phyloP scores from a whole-genome alignment of 306 rosid genomes.

The Cucumis sativus region DNA sequence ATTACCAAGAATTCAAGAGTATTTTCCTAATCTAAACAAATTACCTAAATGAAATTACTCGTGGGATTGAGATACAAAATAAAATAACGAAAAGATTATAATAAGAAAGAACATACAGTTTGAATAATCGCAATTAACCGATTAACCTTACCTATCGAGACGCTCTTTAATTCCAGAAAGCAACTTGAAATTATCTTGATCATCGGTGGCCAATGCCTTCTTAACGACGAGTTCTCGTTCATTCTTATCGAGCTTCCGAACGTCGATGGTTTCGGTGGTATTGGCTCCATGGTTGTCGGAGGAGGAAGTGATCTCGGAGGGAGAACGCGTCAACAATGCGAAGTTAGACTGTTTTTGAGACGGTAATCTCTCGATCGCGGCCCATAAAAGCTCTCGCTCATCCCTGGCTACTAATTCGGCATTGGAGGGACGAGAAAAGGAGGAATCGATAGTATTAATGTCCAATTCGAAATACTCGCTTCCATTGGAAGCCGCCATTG shows the following conservation, averaged over 20 bases:
- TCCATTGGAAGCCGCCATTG: conserved; percentile 77
- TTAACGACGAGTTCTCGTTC: conserved; percentile 56
- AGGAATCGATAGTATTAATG: conserved; percentile 23
- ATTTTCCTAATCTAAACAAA: neutral
- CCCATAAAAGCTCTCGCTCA: conserved; percentile 65
- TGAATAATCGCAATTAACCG: neutral
- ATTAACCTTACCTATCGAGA: conserved; percentile 26
- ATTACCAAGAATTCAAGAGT: neutral
- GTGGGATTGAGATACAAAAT: no score
- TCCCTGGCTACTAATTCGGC: conserved; percentile 50
- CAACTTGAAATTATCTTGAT: conserved; percentile 54
- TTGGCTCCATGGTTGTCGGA: neutral
- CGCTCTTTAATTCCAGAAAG: conserved; percentile 67
- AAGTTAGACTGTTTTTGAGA: conserved; percentile 38
- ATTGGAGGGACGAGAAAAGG: conserved; percentile 51
- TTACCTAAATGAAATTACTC: neutral
- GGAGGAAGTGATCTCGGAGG: neutral
- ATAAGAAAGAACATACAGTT: neutral
- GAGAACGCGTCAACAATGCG: conserved; percentile 33
- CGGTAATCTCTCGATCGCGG: conserved; percentile 50
- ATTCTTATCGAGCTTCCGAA: conserved; percentile 38
- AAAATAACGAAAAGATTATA: neutral
- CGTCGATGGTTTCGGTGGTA: conserved; percentile 30
- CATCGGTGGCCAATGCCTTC: conserved; percentile 61
- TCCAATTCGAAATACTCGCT: conserved; percentile 60